Evolutionary conservation across 345 rosid genomes (phyloP).

Genomic region (Hibiscus mutabilis): DNA sequence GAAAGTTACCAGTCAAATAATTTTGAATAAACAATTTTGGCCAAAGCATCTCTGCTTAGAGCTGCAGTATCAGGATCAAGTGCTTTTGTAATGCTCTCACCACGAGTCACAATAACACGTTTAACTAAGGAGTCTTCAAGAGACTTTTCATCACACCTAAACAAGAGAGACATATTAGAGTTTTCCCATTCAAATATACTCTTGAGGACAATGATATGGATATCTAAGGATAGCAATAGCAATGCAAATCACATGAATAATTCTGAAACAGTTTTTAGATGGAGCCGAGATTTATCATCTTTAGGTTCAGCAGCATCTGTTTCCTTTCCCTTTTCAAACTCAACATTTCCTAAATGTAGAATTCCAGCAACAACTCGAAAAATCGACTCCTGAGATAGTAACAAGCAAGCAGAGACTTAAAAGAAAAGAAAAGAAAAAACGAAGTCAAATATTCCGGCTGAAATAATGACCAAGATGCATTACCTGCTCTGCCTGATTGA

Average conservation of each 20-base stretch:
- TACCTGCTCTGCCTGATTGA: constrained; percentile 79
- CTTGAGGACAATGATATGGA: background rate
- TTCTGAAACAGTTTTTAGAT: constrained; percentile 73
- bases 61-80: constrained; percentile 85
- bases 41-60: constrained; percentile 87
- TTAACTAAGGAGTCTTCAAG: constrained; percentile 89
- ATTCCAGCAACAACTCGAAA: constrained; percentile 92
- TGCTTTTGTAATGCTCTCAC: constrained; percentile 86
- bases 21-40: constrained; percentile 84
- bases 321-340: constrained; percentile 79
- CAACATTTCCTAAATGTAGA: constrained; percentile 92
- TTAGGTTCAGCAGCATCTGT: constrained; percentile 74
- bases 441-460: background rate
- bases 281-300: constrained; percentile 73
- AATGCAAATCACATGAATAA: constrained; percentile 62
- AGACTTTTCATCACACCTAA: constrained; percentile 80
- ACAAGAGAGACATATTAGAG: constrained; percentile 25
- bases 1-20: constrained; percentile 84
- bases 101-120: constrained; percentile 95
- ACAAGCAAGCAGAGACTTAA: constrained; percentile 12
- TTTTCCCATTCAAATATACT: constrained; percentile 6
- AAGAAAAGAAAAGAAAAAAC: background rate
- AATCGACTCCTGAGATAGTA: constrained; percentile 61
- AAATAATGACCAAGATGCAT: constrained; percentile 14
- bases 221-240: constrained; percentile 2